Conservation (phyloP, 1,284 basidiomycete species). For the Coniophora puteana region DNA sequence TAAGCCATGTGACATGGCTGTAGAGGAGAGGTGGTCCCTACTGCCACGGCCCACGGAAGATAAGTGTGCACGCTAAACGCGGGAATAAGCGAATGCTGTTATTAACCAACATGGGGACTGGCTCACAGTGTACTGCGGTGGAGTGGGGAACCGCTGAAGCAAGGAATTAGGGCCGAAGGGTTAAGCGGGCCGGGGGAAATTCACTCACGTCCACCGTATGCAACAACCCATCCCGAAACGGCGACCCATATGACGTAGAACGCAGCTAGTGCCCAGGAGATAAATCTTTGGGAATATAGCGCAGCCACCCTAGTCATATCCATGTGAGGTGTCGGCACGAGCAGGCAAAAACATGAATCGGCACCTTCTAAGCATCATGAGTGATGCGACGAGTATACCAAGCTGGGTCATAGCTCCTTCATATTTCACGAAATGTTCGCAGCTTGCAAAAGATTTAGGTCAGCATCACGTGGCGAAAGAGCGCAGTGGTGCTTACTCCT, state of each 20-base stretch:
- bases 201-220: conserved; percentile 16
- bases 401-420: conserved; percentile 43
- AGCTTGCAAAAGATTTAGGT: conserved; percentile 23
- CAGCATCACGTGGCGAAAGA: no score
- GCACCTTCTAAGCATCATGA: conserved; percentile 48
- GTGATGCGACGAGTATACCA: conserved; percentile 35
- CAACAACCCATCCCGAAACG: conserved; percentile 38
- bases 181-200: not conserved
- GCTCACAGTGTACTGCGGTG: conserved; percentile 13
- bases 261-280: conserved; percentile 22
- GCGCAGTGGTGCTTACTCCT: no score
- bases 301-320: conserved; percentile 4
- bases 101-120: not conserved
- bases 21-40: no score
- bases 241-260: conserved; percentile 30
- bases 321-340: not conserved
- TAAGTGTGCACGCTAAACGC: conserved; percentile 38
- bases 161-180: conserved; percentile 2
- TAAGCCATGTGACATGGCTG: no score
- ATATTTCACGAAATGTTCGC: conserved; percentile 36
- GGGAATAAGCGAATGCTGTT: not conserved
- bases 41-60: conserved; percentile 30
- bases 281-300: conserved; percentile 15
- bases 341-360: not conserved
- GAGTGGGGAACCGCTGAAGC: conserved; percentile 15